These are phyloP conservation scores for Kodamaea nitidulidarum DNA, from an alignment of 805 yeast genomes.

Conservation along the genomic window DNA sequence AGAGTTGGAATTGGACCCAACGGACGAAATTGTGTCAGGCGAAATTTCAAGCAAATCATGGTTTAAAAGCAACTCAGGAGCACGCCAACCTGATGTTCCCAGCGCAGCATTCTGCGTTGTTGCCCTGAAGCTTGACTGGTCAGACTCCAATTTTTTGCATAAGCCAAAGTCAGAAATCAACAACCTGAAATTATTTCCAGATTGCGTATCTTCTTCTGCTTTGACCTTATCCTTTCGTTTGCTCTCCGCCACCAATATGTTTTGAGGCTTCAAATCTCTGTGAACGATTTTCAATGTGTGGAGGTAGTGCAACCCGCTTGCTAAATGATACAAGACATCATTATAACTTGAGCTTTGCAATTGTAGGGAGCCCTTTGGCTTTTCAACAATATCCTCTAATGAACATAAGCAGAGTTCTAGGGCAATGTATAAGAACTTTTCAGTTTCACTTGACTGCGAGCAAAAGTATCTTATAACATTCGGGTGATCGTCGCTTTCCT, in stretches of 20 bases:
- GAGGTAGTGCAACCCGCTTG: constrained; percentile 78
- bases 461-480: constrained; percentile 91
- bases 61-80: constrained; percentile 73
- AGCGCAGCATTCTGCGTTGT: constrained; percentile 85
- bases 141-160: constrained; percentile 86
- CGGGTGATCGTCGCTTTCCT: constrained; percentile 95
- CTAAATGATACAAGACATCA: constrained; percentile 66
- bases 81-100: constrained; percentile 98
- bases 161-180: constrained; percentile 94
- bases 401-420: constrained; percentile 87
- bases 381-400: constrained; percentile 77
- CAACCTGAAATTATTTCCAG: constrained; percentile 45
- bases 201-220: constrained; percentile 6
- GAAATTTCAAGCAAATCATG: constrained; percentile 37
- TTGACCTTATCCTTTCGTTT: constrained; percentile 29
- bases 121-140: constrained; percentile 89
- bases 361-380: constrained; percentile 36
- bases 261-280: constrained; percentile 92
- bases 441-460: constrained; percentile 71
- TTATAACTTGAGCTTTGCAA: constrained; percentile 41
- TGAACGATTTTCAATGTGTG: constrained; percentile 91
- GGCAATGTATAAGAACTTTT: constrained; percentile 86
- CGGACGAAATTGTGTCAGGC: constrained; percentile 33
- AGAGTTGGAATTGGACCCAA: constrained; percentile 18
- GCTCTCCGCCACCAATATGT: constrained; percentile 77